Evolutionary conservation across 2,329 filamentous ascomycete genomes (phyloP).

Genomic region (Verticillium isaacii): DNA sequence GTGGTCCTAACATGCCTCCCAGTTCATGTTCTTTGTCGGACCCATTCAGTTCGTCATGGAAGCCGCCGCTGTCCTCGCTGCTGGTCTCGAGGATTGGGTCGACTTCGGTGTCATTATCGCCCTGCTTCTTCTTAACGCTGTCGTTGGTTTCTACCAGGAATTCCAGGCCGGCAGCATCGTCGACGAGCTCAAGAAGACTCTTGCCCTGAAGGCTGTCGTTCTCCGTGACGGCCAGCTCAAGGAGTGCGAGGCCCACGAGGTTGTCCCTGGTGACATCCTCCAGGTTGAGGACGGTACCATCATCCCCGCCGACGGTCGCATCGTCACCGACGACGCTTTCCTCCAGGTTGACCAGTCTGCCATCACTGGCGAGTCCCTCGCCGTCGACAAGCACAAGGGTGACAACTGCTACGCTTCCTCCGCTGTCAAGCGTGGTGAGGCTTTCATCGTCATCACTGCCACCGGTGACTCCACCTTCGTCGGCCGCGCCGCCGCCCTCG

Average conservation of each 20-base stretch:
- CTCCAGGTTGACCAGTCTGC: constrained; percentile 89
- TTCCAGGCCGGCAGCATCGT: constrained; percentile 87
- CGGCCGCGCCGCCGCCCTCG: constrained; percentile 80
- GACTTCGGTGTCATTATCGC: constrained; percentile 90
- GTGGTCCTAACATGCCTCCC: neutral
- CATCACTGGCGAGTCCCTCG: constrained; percentile 87
- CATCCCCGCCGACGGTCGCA: constrained; percentile 81
- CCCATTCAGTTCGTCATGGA: constrained; percentile 95
- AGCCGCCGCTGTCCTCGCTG: constrained; percentile 74
- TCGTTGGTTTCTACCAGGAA: constrained; percentile 84
- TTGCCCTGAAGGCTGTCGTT: constrained; percentile 82
- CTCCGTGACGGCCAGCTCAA: constrained; percentile 73
- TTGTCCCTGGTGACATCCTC: constrained; percentile 86
- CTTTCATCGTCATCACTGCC: constrained; percentile 74
- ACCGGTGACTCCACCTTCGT: constrained; percentile 90
- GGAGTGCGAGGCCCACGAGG: constrained; percentile 77
- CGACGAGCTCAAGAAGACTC: constrained; percentile 84
- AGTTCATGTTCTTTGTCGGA: constrained; percentile 70
- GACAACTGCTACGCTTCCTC: constrained; percentile 84
- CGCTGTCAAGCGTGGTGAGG: constrained; percentile 85
- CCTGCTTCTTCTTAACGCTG: constrained; percentile 77
- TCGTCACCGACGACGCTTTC: constrained; percentile 79
- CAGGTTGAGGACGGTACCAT: constrained; percentile 91
- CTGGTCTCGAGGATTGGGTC: constrained; percentile 83
- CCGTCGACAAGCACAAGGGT: constrained; percentile 80